Evolutionary conservation across 129 eudicot genomes (phyloP).

Genomic region (Gnaphalium uliginosum): DNA sequence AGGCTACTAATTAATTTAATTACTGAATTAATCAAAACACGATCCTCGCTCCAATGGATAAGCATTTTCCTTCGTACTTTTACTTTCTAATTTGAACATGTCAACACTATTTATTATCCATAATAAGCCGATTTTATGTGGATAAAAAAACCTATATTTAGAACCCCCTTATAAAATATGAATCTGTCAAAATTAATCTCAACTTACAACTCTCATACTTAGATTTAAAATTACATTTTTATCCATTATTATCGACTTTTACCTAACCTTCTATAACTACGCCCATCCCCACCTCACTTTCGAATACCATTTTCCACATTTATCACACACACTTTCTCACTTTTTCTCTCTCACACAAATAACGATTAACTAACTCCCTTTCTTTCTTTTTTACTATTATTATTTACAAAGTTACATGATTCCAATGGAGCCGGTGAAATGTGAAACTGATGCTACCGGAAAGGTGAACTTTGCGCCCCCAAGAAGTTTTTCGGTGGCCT

Average conservation of each 20-base stretch:
- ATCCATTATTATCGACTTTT: constrained; percentile 2
- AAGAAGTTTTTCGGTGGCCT: constrained; percentile 41
- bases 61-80: background rate
- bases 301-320: constrained; percentile 5
- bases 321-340: constrained; percentile 17
- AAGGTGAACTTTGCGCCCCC: constrained; percentile 58
- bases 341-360: background rate
- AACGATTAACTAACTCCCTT: background rate
- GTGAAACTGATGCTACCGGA: constrained; percentile 24
- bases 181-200: constrained; percentile 29
- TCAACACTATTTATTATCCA: constrained; percentile 12
- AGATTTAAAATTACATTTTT: constrained; percentile 12
- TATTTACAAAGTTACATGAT: background rate
- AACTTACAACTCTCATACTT: constrained; percentile 15
- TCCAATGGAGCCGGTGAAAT: constrained; percentile 20
- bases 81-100: constrained; percentile 7
- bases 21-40: constrained; percentile 8
- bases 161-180: background rate
- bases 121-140: constrained; percentile 12
- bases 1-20: constrained; percentile 6
- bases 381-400: background rate
- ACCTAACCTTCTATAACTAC: constrained; percentile 20
- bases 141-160: constrained; percentile 25
- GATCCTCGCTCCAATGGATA: constrained; percentile 21
- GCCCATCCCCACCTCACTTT: constrained; percentile 6